phyloP scores from a whole-genome alignment of 371 early-diverging fungal species.

The Basidiobolus heterosporus region DNA sequence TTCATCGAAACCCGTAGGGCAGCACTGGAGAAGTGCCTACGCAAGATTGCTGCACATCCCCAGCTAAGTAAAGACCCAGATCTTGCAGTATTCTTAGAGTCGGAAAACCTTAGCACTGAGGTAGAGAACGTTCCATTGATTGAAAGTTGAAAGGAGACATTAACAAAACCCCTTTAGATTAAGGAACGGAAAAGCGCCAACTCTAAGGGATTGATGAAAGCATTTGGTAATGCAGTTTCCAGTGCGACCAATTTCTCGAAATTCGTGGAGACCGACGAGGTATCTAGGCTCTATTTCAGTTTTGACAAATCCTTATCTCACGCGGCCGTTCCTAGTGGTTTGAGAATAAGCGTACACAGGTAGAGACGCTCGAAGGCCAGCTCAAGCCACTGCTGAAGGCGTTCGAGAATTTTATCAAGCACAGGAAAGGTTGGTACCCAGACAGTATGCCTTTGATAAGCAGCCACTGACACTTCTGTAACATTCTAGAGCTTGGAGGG shows the following conservation, averaged over 20 bases:
- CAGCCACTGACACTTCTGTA: too few relatives aligned
- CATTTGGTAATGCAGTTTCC: conserved; percentile 28
- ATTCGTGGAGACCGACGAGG: conserved; percentile 29
- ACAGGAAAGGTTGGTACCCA: conserved; percentile 65
- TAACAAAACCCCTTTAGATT: conserved; percentile 9
- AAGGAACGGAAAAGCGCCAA: conserved; percentile 21
- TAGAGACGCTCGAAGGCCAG: conserved; percentile 72
- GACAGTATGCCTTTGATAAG: too few relatives aligned
- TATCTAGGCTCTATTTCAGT: not conserved
- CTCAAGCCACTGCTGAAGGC: conserved; percentile 65
- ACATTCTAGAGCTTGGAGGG: too few relatives aligned
- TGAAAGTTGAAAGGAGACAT: too few relatives aligned
- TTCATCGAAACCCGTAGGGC: conserved; percentile 80
- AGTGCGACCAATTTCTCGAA: conserved; percentile 22
- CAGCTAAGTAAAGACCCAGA: conserved; percentile 67
- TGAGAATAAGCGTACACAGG: conserved; percentile 51
- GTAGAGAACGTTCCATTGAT: too few relatives aligned
- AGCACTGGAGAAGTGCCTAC: conserved; percentile 67
- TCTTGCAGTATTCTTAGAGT: conserved; percentile 72
- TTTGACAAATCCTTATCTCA: too few relatives aligned
- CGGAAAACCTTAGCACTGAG: conserved; percentile 61
- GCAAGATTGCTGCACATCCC: conserved; percentile 68
- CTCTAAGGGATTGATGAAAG: conserved; percentile 31
- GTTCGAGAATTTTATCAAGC: conserved; percentile 60
- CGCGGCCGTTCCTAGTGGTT: conserved; percentile 34